Percentiles rank a stretch among this genome's conserved stretches.
These are phyloP conservation scores for Epichloe hybrida DNA, from an alignment of 2,329 filamentous ascomycete species.

Conservation along the genomic window DNA sequence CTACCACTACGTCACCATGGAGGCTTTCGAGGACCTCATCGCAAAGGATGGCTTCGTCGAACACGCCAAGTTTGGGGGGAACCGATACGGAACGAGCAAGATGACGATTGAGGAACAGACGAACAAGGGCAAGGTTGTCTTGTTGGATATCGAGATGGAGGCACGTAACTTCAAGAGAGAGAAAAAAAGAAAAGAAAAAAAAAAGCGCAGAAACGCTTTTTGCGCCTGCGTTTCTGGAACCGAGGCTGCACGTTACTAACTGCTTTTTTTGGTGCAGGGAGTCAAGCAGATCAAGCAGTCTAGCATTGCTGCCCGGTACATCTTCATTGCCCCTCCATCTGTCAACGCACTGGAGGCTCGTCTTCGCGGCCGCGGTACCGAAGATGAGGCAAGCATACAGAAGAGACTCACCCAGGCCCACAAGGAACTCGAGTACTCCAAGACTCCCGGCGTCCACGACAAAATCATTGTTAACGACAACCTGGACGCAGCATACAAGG, in stretches of 20 bases:
- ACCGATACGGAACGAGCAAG: constrained; percentile 77
- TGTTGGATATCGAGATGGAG: constrained; percentile 97
- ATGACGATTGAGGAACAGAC: constrained; percentile 64
- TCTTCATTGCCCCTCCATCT: constrained; percentile 74
- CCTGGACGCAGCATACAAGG: constrained; percentile 36
- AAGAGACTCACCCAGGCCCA: constrained; percentile 59
- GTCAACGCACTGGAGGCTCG: constrained; percentile 60
- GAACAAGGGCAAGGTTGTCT: constrained; percentile 57
- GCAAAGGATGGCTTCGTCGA: constrained; percentile 67
- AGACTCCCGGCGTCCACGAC: constrained; percentile 43
- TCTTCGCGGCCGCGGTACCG: constrained; percentile 63
- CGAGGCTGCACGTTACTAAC: background rate
- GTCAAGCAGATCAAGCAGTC: constrained; percentile 85
- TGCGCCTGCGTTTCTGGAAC: background rate
- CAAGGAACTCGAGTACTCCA: constrained; percentile 60
- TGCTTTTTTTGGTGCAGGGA: constrained; percentile 28
- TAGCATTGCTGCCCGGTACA: constrained; percentile 59
- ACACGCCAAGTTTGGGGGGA: constrained; percentile 71
- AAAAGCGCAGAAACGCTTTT: background rate
- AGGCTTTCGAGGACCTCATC: constrained; percentile 55
- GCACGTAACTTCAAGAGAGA: constrained; percentile 33
- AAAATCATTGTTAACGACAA: constrained; percentile 28
- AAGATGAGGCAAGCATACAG: constrained; percentile 56
- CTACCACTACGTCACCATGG: constrained; percentile 64
- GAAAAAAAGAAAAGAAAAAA: rapidly evolving